A percentile compares a stretch with the other conserved stretches of the same genome.
These are phyloP conservation scores for Capsicum pubescens DNA, from an alignment of 257 asterid species.

Conservation along the genomic window DNA sequence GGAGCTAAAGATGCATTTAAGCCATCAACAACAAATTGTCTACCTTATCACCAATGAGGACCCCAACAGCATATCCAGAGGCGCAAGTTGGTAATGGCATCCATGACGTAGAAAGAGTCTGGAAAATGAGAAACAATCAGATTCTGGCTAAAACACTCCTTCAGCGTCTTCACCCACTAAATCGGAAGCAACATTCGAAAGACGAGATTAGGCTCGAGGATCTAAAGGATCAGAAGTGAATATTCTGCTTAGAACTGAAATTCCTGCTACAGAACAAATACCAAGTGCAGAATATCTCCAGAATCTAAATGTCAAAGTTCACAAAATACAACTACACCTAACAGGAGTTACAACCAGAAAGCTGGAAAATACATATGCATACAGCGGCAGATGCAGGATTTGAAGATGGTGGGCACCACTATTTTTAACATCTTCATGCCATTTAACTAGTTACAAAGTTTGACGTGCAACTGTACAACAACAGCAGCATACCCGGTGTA, in stretches of 20 bases:
- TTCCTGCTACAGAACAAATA: constrained; percentile 21
- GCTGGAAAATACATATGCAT: neutral
- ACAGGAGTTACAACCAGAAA: neutral
- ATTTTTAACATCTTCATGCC: neutral
- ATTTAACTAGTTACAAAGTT: neutral
- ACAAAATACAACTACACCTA: constrained; percentile 13
- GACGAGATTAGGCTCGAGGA: no score
- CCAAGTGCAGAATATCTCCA: neutral
- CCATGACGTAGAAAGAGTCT: constrained; percentile 71
- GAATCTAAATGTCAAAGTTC: neutral
- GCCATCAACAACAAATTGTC: constrained; percentile 24
- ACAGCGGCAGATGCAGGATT: neutral
- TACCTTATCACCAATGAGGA: constrained; percentile 78
- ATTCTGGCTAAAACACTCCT: constrained; percentile 3
- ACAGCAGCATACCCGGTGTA: no score
- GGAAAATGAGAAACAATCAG: constrained; percentile 39
- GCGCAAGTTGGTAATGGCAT: constrained; percentile 48
- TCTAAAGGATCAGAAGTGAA: no score
- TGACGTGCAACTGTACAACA: neutral
- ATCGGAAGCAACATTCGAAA: no score
- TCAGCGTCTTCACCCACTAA: no score
- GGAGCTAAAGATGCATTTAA: neutral
- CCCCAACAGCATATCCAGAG: constrained; percentile 69
- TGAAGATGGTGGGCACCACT: neutral
- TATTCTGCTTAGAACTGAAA: neutral